Percentiles rank a stretch among this genome's conserved stretches.
These are phyloP conservation scores for Pseudogymnoascus sp. DNA, from an alignment of 2,329 filamentous ascomycete species.

Conservation along the genomic window DNA sequence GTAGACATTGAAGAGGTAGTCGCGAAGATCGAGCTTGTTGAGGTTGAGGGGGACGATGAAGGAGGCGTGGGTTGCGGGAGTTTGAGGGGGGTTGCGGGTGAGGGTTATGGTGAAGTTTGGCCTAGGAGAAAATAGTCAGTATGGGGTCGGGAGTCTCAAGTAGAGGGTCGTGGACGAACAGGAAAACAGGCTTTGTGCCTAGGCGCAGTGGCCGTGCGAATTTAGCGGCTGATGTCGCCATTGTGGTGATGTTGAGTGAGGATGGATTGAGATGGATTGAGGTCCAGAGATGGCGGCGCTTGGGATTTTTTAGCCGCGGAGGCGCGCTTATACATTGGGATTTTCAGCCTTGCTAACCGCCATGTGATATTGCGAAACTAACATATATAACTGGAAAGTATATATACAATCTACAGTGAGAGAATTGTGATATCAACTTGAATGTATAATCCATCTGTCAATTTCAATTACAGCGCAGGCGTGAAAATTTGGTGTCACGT, in stretches of 20 bases:
- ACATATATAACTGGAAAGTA: not conserved
- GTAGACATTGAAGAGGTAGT: constrained; percentile 89
- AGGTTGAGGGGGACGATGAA: constrained; percentile 88
- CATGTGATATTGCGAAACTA: not conserved
- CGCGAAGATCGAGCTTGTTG: constrained; percentile 93
- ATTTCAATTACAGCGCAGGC: not conserved
- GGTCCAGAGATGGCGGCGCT: constrained; percentile 12
- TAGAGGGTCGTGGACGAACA: constrained; percentile 32
- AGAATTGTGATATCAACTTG: not conserved
- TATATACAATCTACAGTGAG: not conserved
- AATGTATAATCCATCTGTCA: not conserved
- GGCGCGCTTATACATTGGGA: not conserved
- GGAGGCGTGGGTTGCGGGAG: constrained; percentile 74
- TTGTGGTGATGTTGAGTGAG: constrained; percentile 3
- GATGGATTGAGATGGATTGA: constrained; percentile 6
- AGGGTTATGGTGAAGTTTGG: constrained; percentile 78
- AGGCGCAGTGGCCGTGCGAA: constrained; percentile 13
- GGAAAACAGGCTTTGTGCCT: constrained; percentile 41
- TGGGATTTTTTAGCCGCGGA: constrained; percentile 12
- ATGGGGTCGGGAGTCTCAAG: not conserved
- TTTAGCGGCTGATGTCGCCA: constrained; percentile 5
- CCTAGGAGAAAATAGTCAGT: constrained; percentile 39
- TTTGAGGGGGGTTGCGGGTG: constrained; percentile 58
- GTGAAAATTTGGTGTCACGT: not conserved
- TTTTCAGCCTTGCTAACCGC: constrained; percentile 2